Conservation (phyloP, 2,329 filamentous ascomycete species). For the Pseudogymnoascus sp. region DNA sequence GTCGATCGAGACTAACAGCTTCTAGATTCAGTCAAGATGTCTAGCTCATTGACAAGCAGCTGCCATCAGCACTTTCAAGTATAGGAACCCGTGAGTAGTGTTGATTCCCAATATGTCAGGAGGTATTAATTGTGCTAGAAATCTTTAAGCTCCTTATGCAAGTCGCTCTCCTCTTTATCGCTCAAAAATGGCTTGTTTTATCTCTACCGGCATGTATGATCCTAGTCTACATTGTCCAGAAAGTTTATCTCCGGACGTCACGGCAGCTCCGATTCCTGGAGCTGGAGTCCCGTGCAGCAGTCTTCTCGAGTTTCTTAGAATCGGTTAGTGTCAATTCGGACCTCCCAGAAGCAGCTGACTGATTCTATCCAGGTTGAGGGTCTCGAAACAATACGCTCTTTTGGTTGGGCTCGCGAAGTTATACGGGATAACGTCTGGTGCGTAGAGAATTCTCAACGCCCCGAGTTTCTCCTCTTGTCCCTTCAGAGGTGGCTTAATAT, state of each 20-base stretch:
- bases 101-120: constrained; percentile 22
- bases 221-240: constrained; percentile 45
- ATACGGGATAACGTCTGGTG: constrained; percentile 39
- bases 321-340: constrained; percentile 22
- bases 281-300: constrained; percentile 52
- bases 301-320: constrained; percentile 36
- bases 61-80: constrained; percentile 27
- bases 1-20: constrained; percentile 2
- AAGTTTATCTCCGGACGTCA: constrained; percentile 53
- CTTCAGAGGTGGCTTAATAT: constrained; percentile 51
- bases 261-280: constrained; percentile 54
- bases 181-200: constrained; percentile 40
- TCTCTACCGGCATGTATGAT: constrained; percentile 43
- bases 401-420: constrained; percentile 43
- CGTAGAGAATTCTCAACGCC: constrained; percentile 47
- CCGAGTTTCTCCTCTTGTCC: constrained; percentile 48
- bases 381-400: constrained; percentile 48
- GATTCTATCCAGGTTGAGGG: constrained; percentile 35
- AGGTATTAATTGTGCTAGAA: constrained; percentile 15
- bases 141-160: constrained; percentile 33
- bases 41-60: constrained; percentile 16
- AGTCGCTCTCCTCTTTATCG: constrained; percentile 41
- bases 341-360: too few species aligned
- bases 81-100: constrained; percentile 31
- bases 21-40: constrained; percentile 20